Conservation (phyloP, 441 rosid species). For the Adansonia grandidieri region DNA sequence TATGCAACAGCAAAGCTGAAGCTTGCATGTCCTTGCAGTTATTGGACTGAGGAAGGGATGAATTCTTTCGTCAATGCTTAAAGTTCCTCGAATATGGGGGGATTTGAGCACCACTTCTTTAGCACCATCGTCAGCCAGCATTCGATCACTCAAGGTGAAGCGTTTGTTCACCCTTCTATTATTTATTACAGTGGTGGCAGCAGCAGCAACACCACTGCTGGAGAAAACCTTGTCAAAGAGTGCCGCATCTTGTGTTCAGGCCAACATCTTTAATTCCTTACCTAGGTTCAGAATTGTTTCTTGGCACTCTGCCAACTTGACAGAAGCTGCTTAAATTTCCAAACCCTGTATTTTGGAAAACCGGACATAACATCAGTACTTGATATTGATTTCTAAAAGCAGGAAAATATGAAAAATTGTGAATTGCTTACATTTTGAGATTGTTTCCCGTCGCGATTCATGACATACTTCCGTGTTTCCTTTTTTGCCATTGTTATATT, state of each 20-base stretch:
- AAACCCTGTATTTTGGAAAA: slow-evolving; percentile 44
- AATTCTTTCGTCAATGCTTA: slow-evolving; percentile 29
- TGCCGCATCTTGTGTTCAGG: slow-evolving; percentile 49
- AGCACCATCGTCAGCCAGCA: slow-evolving; percentile 55
- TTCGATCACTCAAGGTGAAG: slow-evolving; percentile 64
- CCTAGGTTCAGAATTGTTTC: slow-evolving; percentile 64
- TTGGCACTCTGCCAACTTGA: slow-evolving; percentile 71
- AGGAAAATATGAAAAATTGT: slow-evolving; percentile 3
- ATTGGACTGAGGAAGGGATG: slow-evolving; percentile 26
- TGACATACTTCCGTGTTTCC: slow-evolving; percentile 41
- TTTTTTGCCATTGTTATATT: slow-evolving; percentile 52
- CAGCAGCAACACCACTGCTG: slow-evolving; percentile 30
- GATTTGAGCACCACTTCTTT: slow-evolving; percentile 38
- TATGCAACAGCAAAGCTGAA: slow-evolving; percentile 27
- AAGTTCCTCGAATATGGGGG: slow-evolving; percentile 29
- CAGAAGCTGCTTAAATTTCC: slow-evolving; percentile 58
- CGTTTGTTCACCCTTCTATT: slow-evolving; percentile 45
- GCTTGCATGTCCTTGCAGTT: slow-evolving; percentile 33
- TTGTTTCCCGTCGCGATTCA: slow-evolving; percentile 46
- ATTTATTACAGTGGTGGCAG: slow-evolving; percentile 38
- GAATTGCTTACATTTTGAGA: slow-evolving; percentile 45
- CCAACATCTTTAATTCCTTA: slow-evolving; percentile 56
- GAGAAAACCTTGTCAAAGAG: slow-evolving; percentile 48
- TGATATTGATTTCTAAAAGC: background rate
- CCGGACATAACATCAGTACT: slow-evolving; percentile 8